These are phyloP conservation scores for Westerdykella ornata DNA, from an alignment of 2,329 filamentous ascomycete genomes.

Conservation along the genomic window DNA sequence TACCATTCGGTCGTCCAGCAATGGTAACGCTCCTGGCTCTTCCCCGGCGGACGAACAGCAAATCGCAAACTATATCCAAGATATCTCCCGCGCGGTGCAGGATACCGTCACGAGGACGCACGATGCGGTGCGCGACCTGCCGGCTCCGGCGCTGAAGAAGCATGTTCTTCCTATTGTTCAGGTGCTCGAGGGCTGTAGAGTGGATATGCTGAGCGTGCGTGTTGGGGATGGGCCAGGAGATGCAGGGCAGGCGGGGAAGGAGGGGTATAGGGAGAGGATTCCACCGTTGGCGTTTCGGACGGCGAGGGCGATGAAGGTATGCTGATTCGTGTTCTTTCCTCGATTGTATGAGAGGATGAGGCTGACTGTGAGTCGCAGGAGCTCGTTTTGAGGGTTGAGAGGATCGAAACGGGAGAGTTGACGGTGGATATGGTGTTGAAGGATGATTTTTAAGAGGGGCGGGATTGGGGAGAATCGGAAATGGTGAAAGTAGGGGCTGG, in stretches of 20 bases:
- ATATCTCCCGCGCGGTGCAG: constrained; percentile 64
- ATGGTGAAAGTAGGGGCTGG: no score
- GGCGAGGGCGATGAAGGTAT: constrained; percentile 68
- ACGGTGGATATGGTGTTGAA: constrained; percentile 29
- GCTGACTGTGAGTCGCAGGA: constrained; percentile 29
- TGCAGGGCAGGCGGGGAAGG: constrained; percentile 56
- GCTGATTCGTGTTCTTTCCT: constrained; percentile 1
- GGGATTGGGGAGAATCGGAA: no score
- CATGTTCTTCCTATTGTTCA: constrained; percentile 47
- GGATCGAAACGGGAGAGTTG: constrained; percentile 37
- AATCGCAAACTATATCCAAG: constrained; percentile 61
- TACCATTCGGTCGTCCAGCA: constrained; percentile 49
- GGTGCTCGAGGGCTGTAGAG: constrained; percentile 57
- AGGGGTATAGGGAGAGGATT: constrained; percentile 57
- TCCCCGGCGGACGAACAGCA: constrained; percentile 35
- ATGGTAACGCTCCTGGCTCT: constrained; percentile 3
- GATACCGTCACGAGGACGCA: constrained; percentile 61
- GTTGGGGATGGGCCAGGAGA: constrained; percentile 55
- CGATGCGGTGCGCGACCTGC: constrained; percentile 43
- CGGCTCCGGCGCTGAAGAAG: constrained; percentile 48
- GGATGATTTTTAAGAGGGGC: constrained; percentile 30
- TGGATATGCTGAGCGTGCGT: constrained; percentile 58
- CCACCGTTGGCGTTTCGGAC: constrained; percentile 84
- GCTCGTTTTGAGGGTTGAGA: constrained; percentile 38
- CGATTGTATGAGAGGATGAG: neutral